These are phyloP conservation scores for Pilaira anomala DNA, from an alignment of 192 early-diverging fungal genomes.

Conservation along the genomic window DNA sequence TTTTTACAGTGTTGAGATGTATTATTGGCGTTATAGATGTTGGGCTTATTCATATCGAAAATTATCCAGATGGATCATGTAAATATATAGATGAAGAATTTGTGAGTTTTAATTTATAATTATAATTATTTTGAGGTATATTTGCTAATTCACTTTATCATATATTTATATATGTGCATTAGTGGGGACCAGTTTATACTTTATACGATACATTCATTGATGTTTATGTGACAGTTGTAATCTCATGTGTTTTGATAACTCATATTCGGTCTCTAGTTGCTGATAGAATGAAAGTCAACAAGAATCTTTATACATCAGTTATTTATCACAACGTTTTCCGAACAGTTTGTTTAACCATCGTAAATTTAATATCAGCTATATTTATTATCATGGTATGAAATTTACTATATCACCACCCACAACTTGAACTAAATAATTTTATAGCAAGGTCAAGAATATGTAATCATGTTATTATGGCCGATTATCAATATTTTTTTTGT, in stretches of 20 bases:
- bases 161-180: not conserved
- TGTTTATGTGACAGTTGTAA: conserved; percentile 22
- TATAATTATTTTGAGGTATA: not conserved
- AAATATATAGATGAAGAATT: conserved; percentile 24
- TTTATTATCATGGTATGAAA: conserved; percentile 22
- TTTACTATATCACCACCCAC: too few relatives aligned
- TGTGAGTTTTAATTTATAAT: conserved; percentile 11
- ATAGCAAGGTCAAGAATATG: conserved; percentile 3
- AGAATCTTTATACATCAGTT: conserved; percentile 23
- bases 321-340: conserved; percentile 21
- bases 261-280: conserved; percentile 19
- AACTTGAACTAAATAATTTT: too few relatives aligned
- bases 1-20: conserved; percentile 1
- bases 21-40: conserved; percentile 18
- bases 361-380: conserved; percentile 28
- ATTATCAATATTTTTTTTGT: conserved; percentile 30
- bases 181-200: conserved; percentile 34
- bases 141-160: not conserved
- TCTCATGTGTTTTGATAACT: conserved; percentile 17
- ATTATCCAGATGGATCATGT: conserved; percentile 7
- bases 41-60: conserved; percentile 7
- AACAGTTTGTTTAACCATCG: conserved; percentile 21
- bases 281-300: conserved; percentile 14
- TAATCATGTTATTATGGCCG: conserved; percentile 27
- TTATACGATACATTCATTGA: conserved; percentile 28